Evolutionary conservation across 1,139 yeast genomes (phyloP), one percentile per base, ranked within the genome.

Genomic region (Candida tropicalis): DNA sequence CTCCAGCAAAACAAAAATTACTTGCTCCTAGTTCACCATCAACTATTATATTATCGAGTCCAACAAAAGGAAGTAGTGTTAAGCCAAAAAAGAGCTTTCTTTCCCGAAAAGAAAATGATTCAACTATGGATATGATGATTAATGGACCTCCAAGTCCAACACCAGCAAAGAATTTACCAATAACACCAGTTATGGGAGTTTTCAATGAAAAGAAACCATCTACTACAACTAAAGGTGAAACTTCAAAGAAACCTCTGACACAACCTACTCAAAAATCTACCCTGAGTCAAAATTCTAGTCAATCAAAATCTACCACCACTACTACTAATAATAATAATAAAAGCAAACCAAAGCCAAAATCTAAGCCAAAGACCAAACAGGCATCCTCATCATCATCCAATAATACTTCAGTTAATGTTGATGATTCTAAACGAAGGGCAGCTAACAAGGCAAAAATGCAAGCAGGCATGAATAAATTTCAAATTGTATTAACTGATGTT

Each of bases 401-500:
- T 3, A 22, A 12, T 11, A 40, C 20, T 15, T 22, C 26, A n/a
- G 10, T 18, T 11, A 23, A 23, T 16, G 13, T 13, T 9, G 15
- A 42, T 16, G 32, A 34, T 5, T 35, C 40, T 1, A 42, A 40
- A 29, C 17, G 13, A 22, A 34, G 38, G 28, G 43, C 47, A 10
- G 49, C 41, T 20, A 59, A 58, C 35, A 63, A 60, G 50, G 62
- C 69, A 1, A 63, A 66, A 44, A 69, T 68, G 74, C 73, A 68
- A 56, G 70, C 70, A 4, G 77, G 77, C 8, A 70, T 72, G 70
- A 71, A 68, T 52, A 73, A 74, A 57, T 77, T 77, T 54, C 82
- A 77, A 56, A 77, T 77, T 46, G 77, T 77, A 1, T 70, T 77
- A 44, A 68, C 79, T 3, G 82, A 77, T 54, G 75, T 75, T 35